Evolutionary conservation across 805 yeast species (phyloP).

Genomic region (Barnettozyma siamensis): DNA sequence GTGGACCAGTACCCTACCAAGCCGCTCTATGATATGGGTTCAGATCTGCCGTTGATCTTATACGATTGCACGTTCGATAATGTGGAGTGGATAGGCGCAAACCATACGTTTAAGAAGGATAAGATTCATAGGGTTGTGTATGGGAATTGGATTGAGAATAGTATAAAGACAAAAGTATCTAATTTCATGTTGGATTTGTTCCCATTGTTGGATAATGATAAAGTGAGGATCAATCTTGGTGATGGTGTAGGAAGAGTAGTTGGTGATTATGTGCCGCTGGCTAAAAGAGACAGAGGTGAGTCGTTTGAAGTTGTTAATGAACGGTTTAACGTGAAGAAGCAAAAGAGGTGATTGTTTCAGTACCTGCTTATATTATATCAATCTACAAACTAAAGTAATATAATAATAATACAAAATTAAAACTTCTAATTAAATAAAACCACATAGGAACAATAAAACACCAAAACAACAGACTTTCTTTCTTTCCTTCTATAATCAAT

Average conservation of each 20-base stretch:
- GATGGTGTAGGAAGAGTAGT: slow-evolving; percentile 68
- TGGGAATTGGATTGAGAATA: slow-evolving; percentile 50
- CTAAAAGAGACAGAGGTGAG: slow-evolving; percentile 52
- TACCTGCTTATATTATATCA: too few relatives aligned
- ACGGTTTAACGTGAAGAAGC: slow-evolving; percentile 40
- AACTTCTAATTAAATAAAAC: too few relatives aligned
- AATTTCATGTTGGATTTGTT: slow-evolving; percentile 22
- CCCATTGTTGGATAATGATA: slow-evolving; percentile 9
- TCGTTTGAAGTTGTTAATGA: slow-evolving; percentile 65
- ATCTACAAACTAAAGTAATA: too few relatives aligned
- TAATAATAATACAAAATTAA: not conserved
- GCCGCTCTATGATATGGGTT: slow-evolving; percentile 85
- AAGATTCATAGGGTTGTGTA: slow-evolving; percentile 39
- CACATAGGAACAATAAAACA: not conserved
- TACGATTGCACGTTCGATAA: slow-evolving; percentile 76
- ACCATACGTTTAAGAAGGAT: slow-evolving; percentile 32
- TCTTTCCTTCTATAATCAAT: too few relatives aligned
- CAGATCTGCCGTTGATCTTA: slow-evolving; percentile 79
- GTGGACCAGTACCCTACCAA: slow-evolving; percentile 47
- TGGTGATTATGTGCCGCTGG: slow-evolving; percentile 51
- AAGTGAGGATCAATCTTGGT: slow-evolving; percentile 52
- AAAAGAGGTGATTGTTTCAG: not conserved
- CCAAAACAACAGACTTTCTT: too few relatives aligned
- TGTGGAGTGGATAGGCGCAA: slow-evolving; percentile 53
- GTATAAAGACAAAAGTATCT: slow-evolving; percentile 50